Conservation (phyloP, 257 asterid genomes). For the Petunia secreta region DNA sequence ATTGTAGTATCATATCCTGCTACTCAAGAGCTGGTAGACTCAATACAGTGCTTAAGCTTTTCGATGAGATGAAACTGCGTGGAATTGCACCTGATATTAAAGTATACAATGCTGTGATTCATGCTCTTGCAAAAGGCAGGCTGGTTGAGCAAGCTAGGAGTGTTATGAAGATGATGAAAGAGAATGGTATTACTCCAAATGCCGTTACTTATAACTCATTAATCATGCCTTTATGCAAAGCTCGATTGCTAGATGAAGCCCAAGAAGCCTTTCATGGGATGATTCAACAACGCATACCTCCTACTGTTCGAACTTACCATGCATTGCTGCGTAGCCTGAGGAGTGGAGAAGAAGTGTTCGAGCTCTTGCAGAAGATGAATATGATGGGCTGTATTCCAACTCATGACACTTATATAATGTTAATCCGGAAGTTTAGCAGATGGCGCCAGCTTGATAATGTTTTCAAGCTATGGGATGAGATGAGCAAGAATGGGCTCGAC, state of each 20-base stretch:
- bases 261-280: conserved; percentile 62
- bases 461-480: conserved; percentile 74
- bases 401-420: conserved; percentile 82
- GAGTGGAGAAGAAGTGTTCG: conserved; percentile 70
- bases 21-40: conserved; percentile 62
- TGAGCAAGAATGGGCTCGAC: conserved; percentile 69
- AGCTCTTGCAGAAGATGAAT: conserved; percentile 65
- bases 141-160: conserved; percentile 69
- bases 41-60: conserved; percentile 53
- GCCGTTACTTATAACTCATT: conserved; percentile 75
- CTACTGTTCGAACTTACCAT: conserved; percentile 78
- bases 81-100: conserved; percentile 69
- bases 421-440: conserved; percentile 81
- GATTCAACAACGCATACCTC: conserved; percentile 58
- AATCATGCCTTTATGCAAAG: conserved; percentile 80
- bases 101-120: conserved; percentile 85
- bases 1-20: conserved; percentile 75
- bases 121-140: conserved; percentile 73
- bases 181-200: conserved; percentile 55
- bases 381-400: conserved; percentile 60
- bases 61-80: conserved; percentile 64
- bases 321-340: conserved; percentile 66
- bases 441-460: conserved; percentile 74
- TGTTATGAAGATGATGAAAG: conserved; percentile 76
- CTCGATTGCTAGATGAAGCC: conserved; percentile 53